phyloP scores from a whole-genome alignment of 177 flowering plant genomes.

The Tripterygium wilfordii region DNA sequence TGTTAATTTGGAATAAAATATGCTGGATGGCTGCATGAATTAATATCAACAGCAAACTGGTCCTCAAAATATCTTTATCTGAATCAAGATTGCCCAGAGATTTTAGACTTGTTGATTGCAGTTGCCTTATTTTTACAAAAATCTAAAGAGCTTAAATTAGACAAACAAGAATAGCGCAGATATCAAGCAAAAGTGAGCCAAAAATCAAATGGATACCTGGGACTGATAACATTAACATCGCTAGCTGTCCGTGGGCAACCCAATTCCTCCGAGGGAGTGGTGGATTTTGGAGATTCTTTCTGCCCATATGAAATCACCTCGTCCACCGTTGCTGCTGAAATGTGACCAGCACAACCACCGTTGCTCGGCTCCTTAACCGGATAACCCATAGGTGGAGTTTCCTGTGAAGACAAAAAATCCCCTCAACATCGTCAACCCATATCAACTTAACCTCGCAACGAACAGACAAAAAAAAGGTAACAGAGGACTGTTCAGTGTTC shows the following conservation, averaged over 20 bases:
- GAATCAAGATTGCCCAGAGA: too few species aligned
- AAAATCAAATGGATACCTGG: too few species aligned
- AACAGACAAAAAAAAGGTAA: neutral
- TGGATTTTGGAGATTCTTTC: conserved; percentile 26
- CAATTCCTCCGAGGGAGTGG: conserved; percentile 16
- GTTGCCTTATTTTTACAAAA: too few species aligned
- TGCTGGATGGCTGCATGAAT: too few species aligned
- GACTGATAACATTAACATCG: conserved; percentile 22
- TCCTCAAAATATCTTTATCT: too few species aligned
- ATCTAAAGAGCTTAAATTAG: too few species aligned
- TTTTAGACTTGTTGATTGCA: too few species aligned
- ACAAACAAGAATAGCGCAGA: too few species aligned
- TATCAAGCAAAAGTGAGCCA: too few species aligned
- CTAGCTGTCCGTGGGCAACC: conserved; percentile 14
- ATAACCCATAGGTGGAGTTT: conserved; percentile 15
- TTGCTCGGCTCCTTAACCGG: conserved; percentile 24
- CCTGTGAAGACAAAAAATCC: conserved; percentile 16
- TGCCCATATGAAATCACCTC: conserved; percentile 22
- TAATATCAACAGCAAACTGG: too few species aligned
- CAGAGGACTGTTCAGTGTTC: neutral
- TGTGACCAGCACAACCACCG: conserved; percentile 18
- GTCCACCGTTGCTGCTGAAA: conserved; percentile 24
- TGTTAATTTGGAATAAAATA: too few species aligned
- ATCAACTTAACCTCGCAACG: too few species aligned
- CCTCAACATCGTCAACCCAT: neutral